Evolutionary conservation across 345 rosid species (phyloP), one percentile per base, ranked within the genome.

Genomic region (Camelina sativa): DNA sequence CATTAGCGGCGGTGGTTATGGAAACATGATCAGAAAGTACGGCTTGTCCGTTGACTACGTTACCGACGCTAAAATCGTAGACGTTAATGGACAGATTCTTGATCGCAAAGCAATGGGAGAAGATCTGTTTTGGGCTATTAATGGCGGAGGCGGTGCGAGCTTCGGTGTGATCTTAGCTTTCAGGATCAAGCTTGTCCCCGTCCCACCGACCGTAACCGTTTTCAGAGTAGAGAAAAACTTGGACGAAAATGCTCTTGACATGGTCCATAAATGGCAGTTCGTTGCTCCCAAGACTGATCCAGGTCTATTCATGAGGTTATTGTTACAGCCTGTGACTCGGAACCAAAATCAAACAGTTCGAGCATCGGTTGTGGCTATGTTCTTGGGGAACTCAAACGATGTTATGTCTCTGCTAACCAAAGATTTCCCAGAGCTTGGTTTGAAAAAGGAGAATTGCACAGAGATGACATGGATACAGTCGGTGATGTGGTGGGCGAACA

Each of bases 401-500:
- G 76, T 89, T 32, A 54, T 87, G 4, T 11, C 72, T 20, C 20
- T 81, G 47, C 8, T 87, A 60, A 72, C 35, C 1, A 81, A 73
- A 47, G 82, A 81, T 0, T 85, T 86, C 41, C 93, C 97, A 0
- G 85, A 84, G 65, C 56, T 91, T 46, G 85, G 88, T 13, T 19
- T 89, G 17, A 66, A 62, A 53, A 78, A 74, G 7, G 74, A 84
- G 61, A 73, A 87, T 11, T 87, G 90, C 32, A 50, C 52, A 8
- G 89, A 88, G 13, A 69, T 72, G 71, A 81, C 85, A 10, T 91
- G 97, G 97, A 84, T 87, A 12, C 77, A 85, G 2, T 89, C 97
- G 0, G 85, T 73, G 11, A 8, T 84, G 7, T 77, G 91, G 80
- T 87, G 89, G 89, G 86, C 67, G 7, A 73, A 73, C 16, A 46